A percentile compares a stretch with the other conserved stretches of the same genome.
Evolutionary conservation across 768 basidiomycete species (phyloP).

Genomic region (Lentinula guzmanii): DNA sequence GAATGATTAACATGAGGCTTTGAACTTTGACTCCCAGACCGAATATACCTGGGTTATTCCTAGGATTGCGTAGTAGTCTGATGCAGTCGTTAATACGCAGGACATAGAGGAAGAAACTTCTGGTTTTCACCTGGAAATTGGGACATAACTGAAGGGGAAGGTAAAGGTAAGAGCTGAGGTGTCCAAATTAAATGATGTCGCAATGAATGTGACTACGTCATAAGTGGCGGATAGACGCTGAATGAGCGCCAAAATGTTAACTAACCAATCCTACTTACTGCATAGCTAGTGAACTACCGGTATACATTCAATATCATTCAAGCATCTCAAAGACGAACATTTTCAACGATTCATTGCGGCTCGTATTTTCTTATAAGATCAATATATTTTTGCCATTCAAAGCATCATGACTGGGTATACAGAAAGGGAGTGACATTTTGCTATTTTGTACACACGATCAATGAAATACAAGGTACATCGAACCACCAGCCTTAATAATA

Average conservation of each 20-base stretch:
- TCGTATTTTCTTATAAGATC: no score
- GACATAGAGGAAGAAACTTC: no score
- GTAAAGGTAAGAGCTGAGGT: not conserved
- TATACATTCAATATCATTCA: no score
- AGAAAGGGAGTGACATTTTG: no score
- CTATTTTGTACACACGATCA: no score
- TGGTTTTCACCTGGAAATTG: not conserved
- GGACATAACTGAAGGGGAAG: not conserved
- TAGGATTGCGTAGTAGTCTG: conserved; percentile 3
- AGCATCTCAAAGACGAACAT: no score
- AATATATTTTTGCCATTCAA: no score
- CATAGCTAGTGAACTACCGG: no score
- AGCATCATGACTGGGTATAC: no score
- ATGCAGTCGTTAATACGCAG: not conserved
- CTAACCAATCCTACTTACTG: no score
- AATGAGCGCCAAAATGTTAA: no score
- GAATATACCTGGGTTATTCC: not conserved
- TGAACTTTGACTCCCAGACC: not conserved
- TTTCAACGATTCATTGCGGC: no score
- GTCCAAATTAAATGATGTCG: not conserved
- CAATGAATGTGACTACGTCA: not conserved
- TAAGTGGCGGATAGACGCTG: not conserved
- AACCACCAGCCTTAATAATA: not conserved
- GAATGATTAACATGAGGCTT: conserved; percentile 18
- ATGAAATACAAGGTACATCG: not conserved